Evolutionary conservation across 1,139 yeast species (phyloP).

Genomic region (Sugiyamaella pinicola): DNA sequence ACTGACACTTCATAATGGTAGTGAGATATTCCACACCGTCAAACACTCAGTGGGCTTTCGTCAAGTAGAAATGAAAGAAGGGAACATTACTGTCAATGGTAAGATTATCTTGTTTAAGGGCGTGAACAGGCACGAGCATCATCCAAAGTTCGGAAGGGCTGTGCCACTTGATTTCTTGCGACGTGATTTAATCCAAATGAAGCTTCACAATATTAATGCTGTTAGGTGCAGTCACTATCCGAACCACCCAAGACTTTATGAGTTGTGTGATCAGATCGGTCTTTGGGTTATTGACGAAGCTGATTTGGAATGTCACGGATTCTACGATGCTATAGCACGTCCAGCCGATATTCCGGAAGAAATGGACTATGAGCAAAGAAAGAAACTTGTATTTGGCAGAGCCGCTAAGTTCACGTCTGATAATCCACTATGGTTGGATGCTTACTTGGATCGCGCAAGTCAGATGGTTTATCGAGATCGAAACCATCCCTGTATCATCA

Average conservation of each 20-base stretch:
- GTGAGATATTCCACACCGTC: constrained; percentile 18
- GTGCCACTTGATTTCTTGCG: constrained; percentile 42
- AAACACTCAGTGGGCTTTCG: constrained; percentile 39
- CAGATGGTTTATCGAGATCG: constrained; percentile 42
- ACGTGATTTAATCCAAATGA: constrained; percentile 41
- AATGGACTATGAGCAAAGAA: constrained; percentile 24
- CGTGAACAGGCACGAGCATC: constrained; percentile 45
- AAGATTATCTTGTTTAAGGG: constrained; percentile 39
- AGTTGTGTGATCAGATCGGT: constrained; percentile 33
- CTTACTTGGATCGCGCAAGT: constrained; percentile 42
- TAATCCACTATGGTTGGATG: constrained; percentile 40
- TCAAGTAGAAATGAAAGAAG: constrained; percentile 38
- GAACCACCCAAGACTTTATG: constrained; percentile 3
- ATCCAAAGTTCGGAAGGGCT: constrained; percentile 42
- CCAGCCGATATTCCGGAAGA: constrained; percentile 23
- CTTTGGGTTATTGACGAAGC: constrained; percentile 46
- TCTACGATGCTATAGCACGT: constrained; percentile 29
- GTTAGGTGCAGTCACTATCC: constrained; percentile 15
- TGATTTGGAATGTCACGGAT: constrained; percentile 45
- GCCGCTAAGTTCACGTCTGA: constrained; percentile 36
- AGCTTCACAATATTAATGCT: constrained; percentile 43
- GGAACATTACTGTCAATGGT: constrained; percentile 41
- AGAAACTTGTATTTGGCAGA: constrained; percentile 19
- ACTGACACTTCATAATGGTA: neutral
- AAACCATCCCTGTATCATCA: constrained; percentile 42